A percentile compares a stretch with the other conserved stretches of the same genome.
These are phyloP conservation scores for Gnaphalium uliginosum DNA, from an alignment of 129 eudicot species.

Conservation along the genomic window DNA sequence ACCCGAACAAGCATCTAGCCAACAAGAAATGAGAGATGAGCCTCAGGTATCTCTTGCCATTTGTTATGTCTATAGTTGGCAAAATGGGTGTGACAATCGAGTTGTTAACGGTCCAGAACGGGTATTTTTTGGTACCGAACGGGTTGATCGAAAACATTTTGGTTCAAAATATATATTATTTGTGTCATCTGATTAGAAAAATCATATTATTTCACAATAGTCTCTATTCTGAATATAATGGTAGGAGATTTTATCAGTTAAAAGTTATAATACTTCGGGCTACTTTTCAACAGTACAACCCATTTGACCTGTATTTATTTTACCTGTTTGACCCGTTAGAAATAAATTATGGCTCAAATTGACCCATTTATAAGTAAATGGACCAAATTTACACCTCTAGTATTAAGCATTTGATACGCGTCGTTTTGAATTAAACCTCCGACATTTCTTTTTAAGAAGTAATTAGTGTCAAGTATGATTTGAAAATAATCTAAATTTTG, in stretches of 20 bases:
- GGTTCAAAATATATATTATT: background rate
- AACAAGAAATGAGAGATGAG: conserved; percentile 94
- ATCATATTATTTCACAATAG: too few relatives aligned
- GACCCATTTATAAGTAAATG: background rate
- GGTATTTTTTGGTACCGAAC: background rate
- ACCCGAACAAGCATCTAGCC: conserved; percentile 89
- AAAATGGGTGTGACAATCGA: background rate
- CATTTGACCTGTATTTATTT: background rate
- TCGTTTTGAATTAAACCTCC: background rate
- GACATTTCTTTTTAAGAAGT: background rate
- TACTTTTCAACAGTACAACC: background rate
- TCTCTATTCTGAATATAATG: background rate
- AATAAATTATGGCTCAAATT: background rate
- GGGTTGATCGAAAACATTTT: background rate
- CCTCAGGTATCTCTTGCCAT: conserved; percentile 69
- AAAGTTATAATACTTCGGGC: background rate
- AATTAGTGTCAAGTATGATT: background rate
- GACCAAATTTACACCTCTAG: background rate
- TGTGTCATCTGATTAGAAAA: background rate
- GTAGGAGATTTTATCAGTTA: background rate
- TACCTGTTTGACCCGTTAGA: background rate
- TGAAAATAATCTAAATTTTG: background rate
- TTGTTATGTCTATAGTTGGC: background rate
- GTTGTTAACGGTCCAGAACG: background rate
- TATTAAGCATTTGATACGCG: background rate